Conservation (phyloP, 2,329 filamentous ascomycete species). For the Sporothrix inflata region DNA sequence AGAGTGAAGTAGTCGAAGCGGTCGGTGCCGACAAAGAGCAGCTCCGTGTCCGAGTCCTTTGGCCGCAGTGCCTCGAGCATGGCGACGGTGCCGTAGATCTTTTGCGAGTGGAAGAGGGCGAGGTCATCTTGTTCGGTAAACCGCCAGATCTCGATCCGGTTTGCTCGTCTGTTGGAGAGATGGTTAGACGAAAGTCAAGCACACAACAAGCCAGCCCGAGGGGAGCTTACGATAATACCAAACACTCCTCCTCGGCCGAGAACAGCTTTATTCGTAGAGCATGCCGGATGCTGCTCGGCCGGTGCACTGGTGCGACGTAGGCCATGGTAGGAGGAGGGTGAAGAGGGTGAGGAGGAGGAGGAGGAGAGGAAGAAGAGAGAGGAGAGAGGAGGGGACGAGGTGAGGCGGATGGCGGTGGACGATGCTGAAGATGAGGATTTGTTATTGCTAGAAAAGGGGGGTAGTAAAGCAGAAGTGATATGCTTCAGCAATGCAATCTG, state of each 20-base stretch:
- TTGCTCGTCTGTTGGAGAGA: slow-evolving; percentile 68
- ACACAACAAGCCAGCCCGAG: neutral
- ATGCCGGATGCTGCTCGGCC: slow-evolving; percentile 87
- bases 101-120: slow-evolving; percentile 66
- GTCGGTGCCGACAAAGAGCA: slow-evolving; percentile 91
- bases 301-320: slow-evolving; percentile 91
- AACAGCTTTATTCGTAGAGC: slow-evolving; percentile 81
- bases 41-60: slow-evolving; percentile 72
- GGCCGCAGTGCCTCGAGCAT: slow-evolving; percentile 82
- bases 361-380: no score
- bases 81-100: slow-evolving; percentile 82
- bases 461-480: neutral
- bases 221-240: slow-evolving; percentile 78
- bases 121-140: slow-evolving; percentile 68
- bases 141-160: slow-evolving; percentile 82
- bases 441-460: neutral
- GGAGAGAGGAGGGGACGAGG: neutral
- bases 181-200: slow-evolving; percentile 38
- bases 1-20: slow-evolving; percentile 89
- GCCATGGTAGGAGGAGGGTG: slow-evolving; percentile 64
- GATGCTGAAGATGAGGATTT: neutral
- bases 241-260: slow-evolving; percentile 72
- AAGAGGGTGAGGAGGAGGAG: neutral
- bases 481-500: no score
- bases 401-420: neutral